These are phyloP conservation scores for Leavenworthia alabamica DNA, from an alignment of 345 rosid genomes.

Conservation along the genomic window DNA sequence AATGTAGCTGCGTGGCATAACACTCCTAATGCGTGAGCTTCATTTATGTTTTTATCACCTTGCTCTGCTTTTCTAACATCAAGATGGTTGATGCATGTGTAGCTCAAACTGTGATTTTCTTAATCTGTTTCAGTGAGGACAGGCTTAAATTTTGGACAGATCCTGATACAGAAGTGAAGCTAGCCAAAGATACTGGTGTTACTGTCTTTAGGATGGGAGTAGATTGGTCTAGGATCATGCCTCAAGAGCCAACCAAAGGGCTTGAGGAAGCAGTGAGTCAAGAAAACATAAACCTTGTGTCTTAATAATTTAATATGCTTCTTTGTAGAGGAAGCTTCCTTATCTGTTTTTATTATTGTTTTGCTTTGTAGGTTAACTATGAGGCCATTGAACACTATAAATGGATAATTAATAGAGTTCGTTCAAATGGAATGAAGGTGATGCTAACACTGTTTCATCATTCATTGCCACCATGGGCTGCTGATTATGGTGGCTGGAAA, in stretches of 20 bases:
- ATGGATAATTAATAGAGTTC: slow-evolving; percentile 79
- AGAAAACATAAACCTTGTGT: slow-evolving; percentile 13
- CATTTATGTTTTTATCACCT: not conserved
- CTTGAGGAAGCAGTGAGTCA: slow-evolving; percentile 56
- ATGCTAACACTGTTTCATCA: slow-evolving; percentile 96
- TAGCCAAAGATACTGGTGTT: slow-evolving; percentile 79
- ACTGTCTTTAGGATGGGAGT: slow-evolving; percentile 87
- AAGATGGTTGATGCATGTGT: not conserved
- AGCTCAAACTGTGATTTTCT: slow-evolving; percentile 9
- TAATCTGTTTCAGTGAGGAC: slow-evolving; percentile 59
- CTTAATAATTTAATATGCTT: slow-evolving; percentile 16
- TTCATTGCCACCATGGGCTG: slow-evolving; percentile 95
- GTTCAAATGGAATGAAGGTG: slow-evolving; percentile 83
- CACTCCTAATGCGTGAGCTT: slow-evolving; percentile 71
- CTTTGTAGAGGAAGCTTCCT: not conserved
- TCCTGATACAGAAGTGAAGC: slow-evolving; percentile 81
- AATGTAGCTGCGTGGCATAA: slow-evolving; percentile 97
- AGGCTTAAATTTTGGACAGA: slow-evolving; percentile 95
- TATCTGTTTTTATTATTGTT: not conserved
- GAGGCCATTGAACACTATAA: slow-evolving; percentile 85
- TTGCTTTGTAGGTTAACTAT: slow-evolving; percentile 56
- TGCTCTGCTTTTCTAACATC: not conserved
- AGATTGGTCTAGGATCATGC: slow-evolving; percentile 91
- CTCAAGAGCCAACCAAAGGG: slow-evolving; percentile 70
- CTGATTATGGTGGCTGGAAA: slow-evolving; percentile 98